Conservation (phyloP, 805 yeast species). For the Ogataea nitratoaversa region DNA sequence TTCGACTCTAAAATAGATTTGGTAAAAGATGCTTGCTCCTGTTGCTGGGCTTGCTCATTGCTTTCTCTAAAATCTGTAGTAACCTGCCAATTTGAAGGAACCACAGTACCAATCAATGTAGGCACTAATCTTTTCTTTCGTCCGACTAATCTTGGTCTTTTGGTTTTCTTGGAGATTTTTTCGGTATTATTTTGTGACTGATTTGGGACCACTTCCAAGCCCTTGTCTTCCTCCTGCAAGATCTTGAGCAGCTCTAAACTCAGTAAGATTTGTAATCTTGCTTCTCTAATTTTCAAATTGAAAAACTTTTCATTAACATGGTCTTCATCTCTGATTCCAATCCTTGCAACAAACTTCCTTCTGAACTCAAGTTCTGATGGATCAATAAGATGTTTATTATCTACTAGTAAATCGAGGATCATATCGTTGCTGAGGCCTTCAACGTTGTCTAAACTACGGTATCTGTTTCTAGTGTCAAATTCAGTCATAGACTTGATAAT, state of each 20-base stretch:
- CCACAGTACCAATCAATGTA: constrained; percentile 29
- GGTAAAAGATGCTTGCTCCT: not conserved
- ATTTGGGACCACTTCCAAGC: not conserved
- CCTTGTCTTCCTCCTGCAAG: constrained; percentile 3
- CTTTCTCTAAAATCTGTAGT: constrained; percentile 24
- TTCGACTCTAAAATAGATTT: constrained; percentile 8
- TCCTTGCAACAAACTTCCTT: constrained; percentile 2
- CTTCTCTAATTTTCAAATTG: constrained; percentile 23
- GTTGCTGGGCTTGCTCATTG: not conserved
- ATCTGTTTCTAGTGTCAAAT: constrained; percentile 18
- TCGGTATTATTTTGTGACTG: not conserved
- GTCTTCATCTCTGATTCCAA: not conserved
- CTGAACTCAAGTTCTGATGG: constrained; percentile 10
- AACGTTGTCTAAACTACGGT: not conserved
- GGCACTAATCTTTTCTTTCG: constrained; percentile 31
- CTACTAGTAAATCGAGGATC: not conserved
- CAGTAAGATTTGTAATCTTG: constrained; percentile 27
- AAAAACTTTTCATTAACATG: constrained; percentile 6
- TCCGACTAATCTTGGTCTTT: constrained; percentile 21
- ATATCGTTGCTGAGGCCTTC: constrained; percentile 1
- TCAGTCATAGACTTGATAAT: constrained; percentile 15
- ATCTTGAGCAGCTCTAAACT: constrained; percentile 24
- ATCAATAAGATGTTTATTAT: constrained; percentile 6
- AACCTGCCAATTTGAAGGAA: constrained; percentile 20
- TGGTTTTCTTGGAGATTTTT: not conserved